phyloP scores from a whole-genome alignment of 768 basidiomycete genomes.

The Russula virescens region DNA sequence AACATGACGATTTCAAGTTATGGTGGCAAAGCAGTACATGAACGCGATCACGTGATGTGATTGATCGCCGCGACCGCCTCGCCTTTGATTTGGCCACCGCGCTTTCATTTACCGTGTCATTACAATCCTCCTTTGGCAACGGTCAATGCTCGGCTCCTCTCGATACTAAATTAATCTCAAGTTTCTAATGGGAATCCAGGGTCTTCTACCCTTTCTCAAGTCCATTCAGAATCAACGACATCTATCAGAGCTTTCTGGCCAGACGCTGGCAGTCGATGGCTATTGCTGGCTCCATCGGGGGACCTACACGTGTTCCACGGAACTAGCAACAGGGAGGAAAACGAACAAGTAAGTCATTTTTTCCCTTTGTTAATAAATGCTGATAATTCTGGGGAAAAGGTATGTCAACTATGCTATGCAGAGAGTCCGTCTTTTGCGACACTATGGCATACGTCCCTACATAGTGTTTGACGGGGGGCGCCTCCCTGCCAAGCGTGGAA shows the following conservation, averaged over 20 bases:
- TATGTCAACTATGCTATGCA: conserved; percentile 98
- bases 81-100: not conserved
- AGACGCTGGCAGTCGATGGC: conserved; percentile 87
- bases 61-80: not conserved
- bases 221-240: conserved; percentile 76
- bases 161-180: not conserved
- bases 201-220: conserved; percentile 85
- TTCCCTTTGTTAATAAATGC: not conserved
- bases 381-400: conserved; percentile 37
- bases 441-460: conserved; percentile 82
- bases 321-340: conserved; percentile 76
- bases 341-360: conserved; percentile 62
- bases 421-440: conserved; percentile 75
- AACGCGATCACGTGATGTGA: conserved; percentile 14
- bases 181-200: conserved; percentile 78
- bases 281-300: conserved; percentile 95
- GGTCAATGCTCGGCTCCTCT: not conserved
- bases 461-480: conserved; percentile 96
- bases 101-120: not conserved
- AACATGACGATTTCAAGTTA: no score
- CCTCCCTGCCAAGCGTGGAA: conserved; percentile 88
- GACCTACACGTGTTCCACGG: conserved; percentile 83
- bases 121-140: not conserved
- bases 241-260: conserved; percentile 75
- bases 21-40: no score